Percentiles rank a stretch among this genome's conserved stretches.
Conservation (phyloP, 306 rosid genomes). For the Neltuma alba region DNA sequence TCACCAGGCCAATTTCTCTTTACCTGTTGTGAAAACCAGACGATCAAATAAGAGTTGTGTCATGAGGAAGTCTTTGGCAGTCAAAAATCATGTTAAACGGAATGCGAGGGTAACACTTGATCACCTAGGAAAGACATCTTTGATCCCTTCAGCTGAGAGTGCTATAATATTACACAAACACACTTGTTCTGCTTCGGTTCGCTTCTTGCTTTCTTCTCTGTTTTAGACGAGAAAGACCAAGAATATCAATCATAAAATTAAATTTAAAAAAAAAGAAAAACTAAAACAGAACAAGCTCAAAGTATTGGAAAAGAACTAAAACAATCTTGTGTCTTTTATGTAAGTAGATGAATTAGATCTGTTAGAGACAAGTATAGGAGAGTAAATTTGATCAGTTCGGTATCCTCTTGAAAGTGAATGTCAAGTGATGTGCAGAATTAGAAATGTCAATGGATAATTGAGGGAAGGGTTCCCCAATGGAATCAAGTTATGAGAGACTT, state of each 20-base stretch:
- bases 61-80: slow-evolving; percentile 31
- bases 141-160: slow-evolving; percentile 29
- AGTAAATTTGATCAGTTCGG: not conserved
- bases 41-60: slow-evolving; percentile 28
- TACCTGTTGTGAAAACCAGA: slow-evolving; percentile 5
- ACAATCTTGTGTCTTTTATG: not conserved
- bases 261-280: slow-evolving; percentile 10
- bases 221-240: slow-evolving; percentile 17
- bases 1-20: slow-evolving; percentile 11
- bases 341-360: not conserved
- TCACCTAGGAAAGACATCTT: slow-evolving; percentile 39
- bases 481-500: slow-evolving; percentile 7
- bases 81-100: slow-evolving; percentile 17
- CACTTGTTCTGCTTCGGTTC: too few species aligned
- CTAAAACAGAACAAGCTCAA: slow-evolving; percentile 6
- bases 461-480: not conserved
- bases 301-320: slow-evolving; percentile 9
- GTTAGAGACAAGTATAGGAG: too few species aligned
- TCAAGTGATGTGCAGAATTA: not conserved
- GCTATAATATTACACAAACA: too few species aligned
- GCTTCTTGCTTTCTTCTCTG: slow-evolving; percentile 87
- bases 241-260: not conserved
- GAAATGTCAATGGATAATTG: not conserved
- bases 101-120: slow-evolving; percentile 25
- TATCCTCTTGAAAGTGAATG: not conserved